Base-by-base conservation (phyloP, 202 grass and related monocot genomes). In the Elaeis oleifera region DNA sequence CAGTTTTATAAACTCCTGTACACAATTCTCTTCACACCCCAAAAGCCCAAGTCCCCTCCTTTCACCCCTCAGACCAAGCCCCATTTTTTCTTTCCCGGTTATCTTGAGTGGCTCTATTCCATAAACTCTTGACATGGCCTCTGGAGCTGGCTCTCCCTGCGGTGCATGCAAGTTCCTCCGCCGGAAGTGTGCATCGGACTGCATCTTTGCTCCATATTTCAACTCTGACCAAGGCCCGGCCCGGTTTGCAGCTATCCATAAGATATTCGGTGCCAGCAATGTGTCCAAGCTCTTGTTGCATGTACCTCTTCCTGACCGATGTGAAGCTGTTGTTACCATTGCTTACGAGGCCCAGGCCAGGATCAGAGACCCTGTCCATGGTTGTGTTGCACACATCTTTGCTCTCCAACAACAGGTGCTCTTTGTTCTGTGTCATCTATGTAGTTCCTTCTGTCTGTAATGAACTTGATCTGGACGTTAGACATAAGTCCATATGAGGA, bases 181-280 rank as follows among this genome's bases (percentile, higher is more conserved):
- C 6, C 77, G 90, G 48, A 75, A 80, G 1, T 95, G 90, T 58
- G 79, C 87, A 48, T 16, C 85, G 2, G 85, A 89, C 56, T 95
- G 89, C 69, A 78, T 95, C 7, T 95, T 95, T 70, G 85, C 90
- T 66, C 90, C 90, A 4, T 86, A 95, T 82, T 95, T 95, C 79
- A 89, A 76, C 76, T 79, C 59, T 28, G 90, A 95, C 6, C 79
- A 95, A 44, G 90, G 90, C 23, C 68, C 90, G 0, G 79, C 79
- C 3, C 66, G 67, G 25, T 95, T 95, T 69, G 85, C 90, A 0
- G 90, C 90, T 18, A 89, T 89, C 56, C 90, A 95, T 78, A 89
- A 83, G 82, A 81, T 95, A 19, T 95, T 95, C 62, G 90, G 90
- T 63, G 90, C 90, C 27, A 95, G 90, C 78, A 95, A 95, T 44